Base-by-base conservation (phyloP, 495 filamentous ascomycete species). In the Lichenothelia convexa region DNA sequence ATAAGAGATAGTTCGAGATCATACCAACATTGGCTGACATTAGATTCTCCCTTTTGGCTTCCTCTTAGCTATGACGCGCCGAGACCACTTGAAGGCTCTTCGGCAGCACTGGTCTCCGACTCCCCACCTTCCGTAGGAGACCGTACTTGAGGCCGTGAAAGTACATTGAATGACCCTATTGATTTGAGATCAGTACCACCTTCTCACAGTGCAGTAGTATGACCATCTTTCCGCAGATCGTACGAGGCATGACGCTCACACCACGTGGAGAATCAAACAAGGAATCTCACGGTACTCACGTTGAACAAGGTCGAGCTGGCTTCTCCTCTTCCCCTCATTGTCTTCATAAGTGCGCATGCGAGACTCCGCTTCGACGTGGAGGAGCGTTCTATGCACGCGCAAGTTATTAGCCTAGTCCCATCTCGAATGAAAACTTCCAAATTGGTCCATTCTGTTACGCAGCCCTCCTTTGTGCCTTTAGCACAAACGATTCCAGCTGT, bases 331-430 rank as follows among this genome's bases (percentile, higher is more conserved):
- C 47, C 80, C 80, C 13, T 85, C 78, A 13, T 51, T 51, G 42
- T 76, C 74, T 23, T 68, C 63, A 42, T 64, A 84, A 13, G 44
- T 52, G 36, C 61, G 61, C 58, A 81, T 71, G 42, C 54, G 56
- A 34, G 68, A 74, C 27, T 87, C 75, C 12, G 73, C 81, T 48
- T 91, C 82, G 22, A 91, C 58, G 43, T 71, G 78, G 15, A 87
- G 60, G 22, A 78, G 57, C 2, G 77, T 63, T 16, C 77, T 82
- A 40, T n/a, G 24, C 1, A 9, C 15, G 9, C 24, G 24, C 24
- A 2, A 29, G 24, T 29, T n/a, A 13, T 29, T 11, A 11, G 24
- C 9, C 24, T 29, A 29, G 24, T 13, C 7, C 24, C 24, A 11
- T 29, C 24, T 1, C 24, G 2, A 29, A 13, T 29, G 24, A 11